A percentile compares a stretch with the other conserved stretches of the same genome.
phyloP scores from a whole-genome alignment of 345 rosid genomes.

The Pistacia integerrima region DNA sequence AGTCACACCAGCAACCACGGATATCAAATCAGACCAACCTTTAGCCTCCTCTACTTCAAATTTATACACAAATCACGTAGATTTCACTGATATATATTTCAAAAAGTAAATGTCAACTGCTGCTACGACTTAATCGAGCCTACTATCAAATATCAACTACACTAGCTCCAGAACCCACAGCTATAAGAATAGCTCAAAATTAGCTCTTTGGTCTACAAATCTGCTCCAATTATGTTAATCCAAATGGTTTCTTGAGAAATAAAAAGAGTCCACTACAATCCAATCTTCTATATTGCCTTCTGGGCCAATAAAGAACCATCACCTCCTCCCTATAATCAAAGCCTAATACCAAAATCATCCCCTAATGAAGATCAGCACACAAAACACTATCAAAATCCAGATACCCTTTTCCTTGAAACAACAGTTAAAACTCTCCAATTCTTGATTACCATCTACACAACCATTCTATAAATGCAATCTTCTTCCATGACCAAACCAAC shows the following conservation, averaged over 20 bases:
- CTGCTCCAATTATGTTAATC: conserved; percentile 33
- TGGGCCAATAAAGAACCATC: conserved; percentile 32
- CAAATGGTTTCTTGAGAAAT: conserved; percentile 35
- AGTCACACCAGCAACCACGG: conserved; percentile 20
- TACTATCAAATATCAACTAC: conserved; percentile 8
- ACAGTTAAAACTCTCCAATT: conserved; percentile 13
- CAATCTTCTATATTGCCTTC: conserved; percentile 27
- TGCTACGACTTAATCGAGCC: conserved; percentile 19
- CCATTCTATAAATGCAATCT: conserved; percentile 37
- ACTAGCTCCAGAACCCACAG: conserved; percentile 23
- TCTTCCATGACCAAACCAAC: conserved; percentile 45
- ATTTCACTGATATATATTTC: conserved; percentile 22
- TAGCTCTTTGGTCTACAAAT: conserved; percentile 16
- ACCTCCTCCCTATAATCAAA: conserved; percentile 33
- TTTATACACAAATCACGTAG: conserved; percentile 19
- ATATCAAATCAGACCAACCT: conserved; percentile 20
- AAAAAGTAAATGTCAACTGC: conserved; percentile 14
- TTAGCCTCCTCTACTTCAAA: conserved; percentile 18
- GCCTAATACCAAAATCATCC: conserved; percentile 32
- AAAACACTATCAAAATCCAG: conserved; percentile 19
- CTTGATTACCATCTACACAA: conserved; percentile 21
- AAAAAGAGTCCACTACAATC: conserved; percentile 30
- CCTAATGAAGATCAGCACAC: conserved; percentile 27
- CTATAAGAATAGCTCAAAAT: conserved; percentile 16
- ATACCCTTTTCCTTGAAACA: conserved; percentile 18